Conservation (phyloP, 495 filamentous ascomycete species). For the Aspergillus funiculosus region DNA sequence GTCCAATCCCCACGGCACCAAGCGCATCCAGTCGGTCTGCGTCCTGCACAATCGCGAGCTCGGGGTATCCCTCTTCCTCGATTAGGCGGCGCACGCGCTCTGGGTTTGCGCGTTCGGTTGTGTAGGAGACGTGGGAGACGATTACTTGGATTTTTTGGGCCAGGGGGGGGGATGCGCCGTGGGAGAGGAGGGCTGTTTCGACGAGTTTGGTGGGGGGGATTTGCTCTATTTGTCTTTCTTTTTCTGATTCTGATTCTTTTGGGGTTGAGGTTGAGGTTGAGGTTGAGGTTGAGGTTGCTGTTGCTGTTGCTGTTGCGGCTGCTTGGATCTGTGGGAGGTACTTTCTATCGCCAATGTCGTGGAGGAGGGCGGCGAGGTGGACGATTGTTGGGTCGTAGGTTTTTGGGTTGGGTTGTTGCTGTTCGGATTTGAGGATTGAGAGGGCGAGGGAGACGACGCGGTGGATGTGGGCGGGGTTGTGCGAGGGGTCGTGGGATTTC, state of each 20-base stretch:
- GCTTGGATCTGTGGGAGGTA: slow-evolving; percentile 44
- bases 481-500: slow-evolving; percentile 74
- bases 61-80: slow-evolving; percentile 48
- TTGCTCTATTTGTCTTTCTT: slow-evolving; percentile 21
- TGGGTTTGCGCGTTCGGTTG: slow-evolving; percentile 61
- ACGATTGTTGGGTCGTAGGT: slow-evolving; percentile 51
- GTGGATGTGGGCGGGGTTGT: slow-evolving; percentile 77
- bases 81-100: slow-evolving; percentile 47
- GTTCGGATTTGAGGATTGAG: slow-evolving; percentile 47
- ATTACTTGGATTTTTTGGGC: slow-evolving; percentile 62
- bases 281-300: not conserved
- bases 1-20: slow-evolving; percentile 74
- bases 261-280: no score
- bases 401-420: slow-evolving; percentile 24
- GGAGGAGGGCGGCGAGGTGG: slow-evolving; percentile 69
- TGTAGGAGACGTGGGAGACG: slow-evolving; percentile 68
- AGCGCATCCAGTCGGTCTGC: slow-evolving; percentile 87
- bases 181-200: slow-evolving; percentile 49
- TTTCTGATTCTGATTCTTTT: no score
- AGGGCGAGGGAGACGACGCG: slow-evolving; percentile 72
- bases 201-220: slow-evolving; percentile 51
- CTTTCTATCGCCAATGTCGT: slow-evolving; percentile 85
- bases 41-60: slow-evolving; percentile 83
- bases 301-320: not conserved
- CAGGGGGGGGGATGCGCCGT: slow-evolving; percentile 48